Evolutionary conservation across 2,329 filamentous ascomycete species (phyloP), one percentile per base, ranked within the genome.

Genomic region (Neocatenulostroma microsporum): DNA sequence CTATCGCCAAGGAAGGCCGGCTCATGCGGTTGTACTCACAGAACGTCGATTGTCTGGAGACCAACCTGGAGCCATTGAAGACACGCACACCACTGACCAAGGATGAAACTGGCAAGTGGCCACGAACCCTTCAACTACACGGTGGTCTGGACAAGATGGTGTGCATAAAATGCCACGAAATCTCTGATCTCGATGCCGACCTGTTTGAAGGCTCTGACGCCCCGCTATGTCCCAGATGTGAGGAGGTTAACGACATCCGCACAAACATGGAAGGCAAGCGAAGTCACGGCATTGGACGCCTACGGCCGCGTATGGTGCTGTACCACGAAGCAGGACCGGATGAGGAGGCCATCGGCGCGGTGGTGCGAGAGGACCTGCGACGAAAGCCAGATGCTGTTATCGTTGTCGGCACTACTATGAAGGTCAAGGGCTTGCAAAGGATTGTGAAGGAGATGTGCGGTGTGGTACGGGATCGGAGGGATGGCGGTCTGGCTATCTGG

Each of bases 291-390:
- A 83, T 98, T 51, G 91, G 91, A 27, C 79, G 84, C 43, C 67
- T 98, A 45, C 78, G 91, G 15, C 91, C 91, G 15, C 78, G 91
- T 39, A 95, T 98, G 68, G 89, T 96, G 4, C 73, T 98, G 8
- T 98, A 98, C 67, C 95, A 96, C 58, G 91, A 98, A 61, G 82
- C 85, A 58, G 95, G 96, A 56, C 91, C 91, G 0, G 91, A 98
- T 48, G 86, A 91, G 49, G 89, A 95, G 50, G 89, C 91, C 11
- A 98, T 98, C 58, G 88, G 89, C 28, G 84, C 84, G 15, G 88
- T 94, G 26, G 86, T 88, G 34, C 79, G 78, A 47, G 81, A 88
- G 4, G 91, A 98, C 58, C 68, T 96, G 40, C 82, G 86, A 42
- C 76, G 81, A 27, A 75, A 87, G 24, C 89, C 91, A 0, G 91